Conservation (phyloP, 2,329 filamentous ascomycete species). For the Phoma herbarum region DNA sequence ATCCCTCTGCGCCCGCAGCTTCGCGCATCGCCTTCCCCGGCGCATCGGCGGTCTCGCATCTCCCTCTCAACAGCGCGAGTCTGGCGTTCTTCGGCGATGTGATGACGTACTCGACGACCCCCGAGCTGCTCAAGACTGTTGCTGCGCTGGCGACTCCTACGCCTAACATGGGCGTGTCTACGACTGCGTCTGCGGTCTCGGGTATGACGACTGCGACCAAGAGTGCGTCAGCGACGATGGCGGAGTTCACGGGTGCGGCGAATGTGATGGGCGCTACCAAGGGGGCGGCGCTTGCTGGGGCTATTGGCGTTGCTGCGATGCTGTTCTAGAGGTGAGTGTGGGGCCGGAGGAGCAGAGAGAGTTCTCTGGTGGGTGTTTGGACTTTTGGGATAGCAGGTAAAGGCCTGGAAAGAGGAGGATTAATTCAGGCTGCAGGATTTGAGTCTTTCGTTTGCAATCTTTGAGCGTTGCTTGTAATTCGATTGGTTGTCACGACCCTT, state of each 20-base stretch:
- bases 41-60: conserved; percentile 27
- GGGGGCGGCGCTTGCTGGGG: conserved; percentile 14
- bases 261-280: conserved; percentile 6
- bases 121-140: conserved; percentile 35
- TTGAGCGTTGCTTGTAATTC: neutral
- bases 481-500: neutral
- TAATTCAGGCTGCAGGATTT: neutral
- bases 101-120: conserved; percentile 38
- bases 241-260: conserved; percentile 22
- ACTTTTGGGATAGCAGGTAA: neutral
- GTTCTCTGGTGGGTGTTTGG: neutral
- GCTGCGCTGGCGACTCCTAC: conserved; percentile 31
- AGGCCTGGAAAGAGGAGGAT: neutral
- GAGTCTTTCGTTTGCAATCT: neutral
- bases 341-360: neutral
- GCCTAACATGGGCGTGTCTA: conserved; percentile 2
- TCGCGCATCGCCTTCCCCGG: conserved; percentile 36
- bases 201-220: conserved; percentile 9
- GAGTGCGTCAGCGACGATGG: conserved; percentile 3
- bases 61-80: conserved; percentile 29
- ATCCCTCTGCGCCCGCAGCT: conserved; percentile 26
- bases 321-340: conserved; percentile 2
- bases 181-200: conserved; percentile 12
- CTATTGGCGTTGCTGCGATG: conserved; percentile 16
- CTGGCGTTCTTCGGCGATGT: conserved; percentile 34